These are phyloP conservation scores for Daedaleopsis sinensis DNA, from an alignment of 768 basidiomycete species.

Conservation along the genomic window DNA sequence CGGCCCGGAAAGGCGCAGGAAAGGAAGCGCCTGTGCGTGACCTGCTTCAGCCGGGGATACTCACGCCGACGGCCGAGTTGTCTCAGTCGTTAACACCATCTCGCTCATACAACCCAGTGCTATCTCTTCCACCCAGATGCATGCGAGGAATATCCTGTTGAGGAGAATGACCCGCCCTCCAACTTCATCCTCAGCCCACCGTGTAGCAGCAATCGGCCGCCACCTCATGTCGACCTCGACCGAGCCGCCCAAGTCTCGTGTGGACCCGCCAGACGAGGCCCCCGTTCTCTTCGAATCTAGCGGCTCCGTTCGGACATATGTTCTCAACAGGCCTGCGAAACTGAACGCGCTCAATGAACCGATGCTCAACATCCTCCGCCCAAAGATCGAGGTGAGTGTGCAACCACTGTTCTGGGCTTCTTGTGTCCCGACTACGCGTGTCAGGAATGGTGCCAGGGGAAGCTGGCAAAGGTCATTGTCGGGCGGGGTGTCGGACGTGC, in stretches of 20 bases:
- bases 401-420: not conserved
- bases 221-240: constrained; percentile 29
- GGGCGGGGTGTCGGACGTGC: constrained; percentile 72
- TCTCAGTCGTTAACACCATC: not conserved
- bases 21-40: too few species aligned
- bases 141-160: constrained; percentile 21
- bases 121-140: constrained; percentile 20
- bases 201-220: constrained; percentile 28
- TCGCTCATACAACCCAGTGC: too few species aligned
- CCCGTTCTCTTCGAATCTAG: constrained; percentile 73
- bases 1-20: too few species aligned
- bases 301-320: constrained; percentile 63
- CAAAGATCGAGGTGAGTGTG: constrained; percentile 69
- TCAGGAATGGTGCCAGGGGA: constrained; percentile 76
- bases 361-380: constrained; percentile 74
- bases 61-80: too few species aligned
- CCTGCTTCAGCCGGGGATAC: too few species aligned
- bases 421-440: not conserved
- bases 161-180: constrained; percentile 28
- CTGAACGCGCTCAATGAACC: constrained; percentile 80
- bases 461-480: constrained; percentile 72
- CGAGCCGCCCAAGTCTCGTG: constrained; percentile 1
- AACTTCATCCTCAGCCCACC: constrained; percentile 20
- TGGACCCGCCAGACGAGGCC: constrained; percentile 26
- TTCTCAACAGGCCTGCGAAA: constrained; percentile 79